Conservation (phyloP, 202 grass and related monocot genomes). For the Panicum hallii region DNA sequence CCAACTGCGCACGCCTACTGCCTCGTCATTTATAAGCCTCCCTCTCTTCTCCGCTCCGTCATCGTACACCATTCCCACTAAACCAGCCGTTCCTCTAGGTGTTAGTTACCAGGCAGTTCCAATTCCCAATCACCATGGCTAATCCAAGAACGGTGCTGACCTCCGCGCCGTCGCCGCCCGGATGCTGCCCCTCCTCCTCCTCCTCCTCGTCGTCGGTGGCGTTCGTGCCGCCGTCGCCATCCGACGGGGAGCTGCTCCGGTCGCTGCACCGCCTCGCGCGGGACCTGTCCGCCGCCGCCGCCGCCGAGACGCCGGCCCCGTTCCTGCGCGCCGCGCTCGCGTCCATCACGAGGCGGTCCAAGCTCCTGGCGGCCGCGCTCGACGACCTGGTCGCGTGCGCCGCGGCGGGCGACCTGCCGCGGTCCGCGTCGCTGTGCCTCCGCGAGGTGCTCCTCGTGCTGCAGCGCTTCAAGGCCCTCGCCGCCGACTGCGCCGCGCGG, state of each 20-base stretch:
- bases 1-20: conserved; percentile 43
- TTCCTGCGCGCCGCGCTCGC: conserved; percentile 59
- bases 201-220: not conserved
- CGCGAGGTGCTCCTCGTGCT: conserved; percentile 84
- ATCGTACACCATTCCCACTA: conserved; percentile 27
- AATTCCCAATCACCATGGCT: conserved; percentile 21
- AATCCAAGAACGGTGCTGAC: conserved; percentile 33
- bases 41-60: not conserved
- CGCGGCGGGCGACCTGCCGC: conserved; percentile 39
- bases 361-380: conserved; percentile 67
- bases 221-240: conserved; percentile 48
- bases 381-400: conserved; percentile 64
- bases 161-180: conserved; percentile 34
- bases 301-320: conserved; percentile 45
- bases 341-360: conserved; percentile 59
- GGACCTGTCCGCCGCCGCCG: conserved; percentile 57
- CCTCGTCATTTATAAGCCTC: conserved; percentile 40
- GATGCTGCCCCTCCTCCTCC: conserved; percentile 27
- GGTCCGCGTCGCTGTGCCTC: conserved; percentile 74
- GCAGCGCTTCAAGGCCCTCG: conserved; percentile 74
- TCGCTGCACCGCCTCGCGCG: conserved; percentile 70
- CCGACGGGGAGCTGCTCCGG: conserved; percentile 68
- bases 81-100: not conserved
- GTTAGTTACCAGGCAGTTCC: conserved; percentile 1
- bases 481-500: conserved; percentile 64